A percentile compares a stretch with the other conserved stretches of the same genome.
Evolutionary conservation across 805 yeast species (phyloP).

Genomic region (Ogataea dorogensis): DNA sequence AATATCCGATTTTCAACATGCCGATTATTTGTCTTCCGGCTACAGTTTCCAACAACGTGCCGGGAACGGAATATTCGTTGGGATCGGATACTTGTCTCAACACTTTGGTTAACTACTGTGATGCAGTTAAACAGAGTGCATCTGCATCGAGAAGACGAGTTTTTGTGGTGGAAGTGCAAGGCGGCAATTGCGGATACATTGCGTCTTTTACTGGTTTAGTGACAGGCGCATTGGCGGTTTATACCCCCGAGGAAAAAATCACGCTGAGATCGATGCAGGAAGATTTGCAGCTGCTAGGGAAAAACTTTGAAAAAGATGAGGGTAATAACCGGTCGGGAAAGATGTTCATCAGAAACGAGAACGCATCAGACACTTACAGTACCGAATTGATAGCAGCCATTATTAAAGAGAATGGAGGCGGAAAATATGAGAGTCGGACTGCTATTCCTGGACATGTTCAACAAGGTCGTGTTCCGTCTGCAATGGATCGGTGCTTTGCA

Average conservation of each 20-base stretch:
- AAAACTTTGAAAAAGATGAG: conserved; percentile 65
- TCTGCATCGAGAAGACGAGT: conserved; percentile 92
- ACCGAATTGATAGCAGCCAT: conserved; percentile 82
- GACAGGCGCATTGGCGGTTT: conserved; percentile 88
- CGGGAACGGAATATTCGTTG: conserved; percentile 96
- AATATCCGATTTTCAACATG: conserved; percentile 88
- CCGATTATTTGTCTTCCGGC: conserved; percentile 95
- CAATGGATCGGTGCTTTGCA: conserved; percentile 89
- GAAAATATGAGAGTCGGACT: conserved; percentile 83
- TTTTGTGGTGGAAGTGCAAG: conserved; percentile 96
- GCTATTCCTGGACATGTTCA: conserved; percentile 98
- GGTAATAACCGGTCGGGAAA: conserved; percentile 86
- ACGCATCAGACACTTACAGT: conserved; percentile 77
- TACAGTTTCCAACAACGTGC: conserved; percentile 95
- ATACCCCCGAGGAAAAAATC: conserved; percentile 85
- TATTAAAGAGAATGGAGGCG: conserved; percentile 65
- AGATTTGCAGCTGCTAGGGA: conserved; percentile 69
- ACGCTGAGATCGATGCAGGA: conserved; percentile 64
- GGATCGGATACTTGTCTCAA: conserved; percentile 97
- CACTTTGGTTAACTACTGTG: conserved; percentile 87
- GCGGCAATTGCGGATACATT: conserved; percentile 93
- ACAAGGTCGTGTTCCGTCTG: conserved; percentile 94
- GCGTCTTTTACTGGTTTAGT: conserved; percentile 83
- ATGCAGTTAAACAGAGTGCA: conserved; percentile 91
- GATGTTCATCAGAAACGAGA: conserved; percentile 77